Evolutionary conservation across 768 basidiomycete species (phyloP).

Genomic region (Artomyces pyxidatus): DNA sequence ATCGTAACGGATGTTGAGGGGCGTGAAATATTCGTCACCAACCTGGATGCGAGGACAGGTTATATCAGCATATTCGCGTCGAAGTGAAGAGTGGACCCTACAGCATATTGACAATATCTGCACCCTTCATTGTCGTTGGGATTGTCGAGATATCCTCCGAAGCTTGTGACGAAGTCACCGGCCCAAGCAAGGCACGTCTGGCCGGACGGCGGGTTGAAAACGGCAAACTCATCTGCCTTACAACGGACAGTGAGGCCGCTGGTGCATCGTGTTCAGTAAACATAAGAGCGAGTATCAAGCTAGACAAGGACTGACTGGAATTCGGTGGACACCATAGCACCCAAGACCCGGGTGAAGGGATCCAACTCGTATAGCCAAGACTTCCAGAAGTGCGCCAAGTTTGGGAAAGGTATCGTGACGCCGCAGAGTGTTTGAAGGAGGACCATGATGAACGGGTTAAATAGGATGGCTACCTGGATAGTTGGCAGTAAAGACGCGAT

Average conservation of each 20-base stretch:
- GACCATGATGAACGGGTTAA: slow-evolving; percentile 67
- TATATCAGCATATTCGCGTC: neutral
- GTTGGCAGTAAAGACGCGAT: slow-evolving; percentile 72
- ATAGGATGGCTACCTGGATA: slow-evolving; percentile 66
- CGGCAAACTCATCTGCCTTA: slow-evolving; percentile 56
- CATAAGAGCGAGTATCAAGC: neutral
- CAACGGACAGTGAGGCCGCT: slow-evolving; percentile 62
- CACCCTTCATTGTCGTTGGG: slow-evolving; percentile 50
- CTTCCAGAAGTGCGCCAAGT: slow-evolving; percentile 59
- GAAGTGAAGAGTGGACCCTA: too few relatives aligned
- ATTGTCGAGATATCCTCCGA: slow-evolving; percentile 74
- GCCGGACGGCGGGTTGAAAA: slow-evolving; percentile 64
- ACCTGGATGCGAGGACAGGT: too few relatives aligned
- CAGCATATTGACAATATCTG: slow-evolving; percentile 63
- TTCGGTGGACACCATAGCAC: slow-evolving; percentile 71
- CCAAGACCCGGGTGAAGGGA: slow-evolving; percentile 64
- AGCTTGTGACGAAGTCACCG: slow-evolving; percentile 43
- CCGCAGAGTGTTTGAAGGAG: slow-evolving; percentile 72
- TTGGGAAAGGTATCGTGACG: slow-evolving; percentile 65
- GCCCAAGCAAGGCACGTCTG: slow-evolving; percentile 72
- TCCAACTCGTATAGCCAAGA: slow-evolving; percentile 70
- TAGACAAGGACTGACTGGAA: slow-evolving; percentile 41
- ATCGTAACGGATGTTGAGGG: slow-evolving; percentile 55
- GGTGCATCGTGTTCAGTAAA: neutral
- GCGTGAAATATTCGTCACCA: slow-evolving; percentile 64